These are phyloP conservation scores for Triticum monococcum DNA, from an alignment of 176 grass and related monocot genomes.

Conservation along the genomic window DNA sequence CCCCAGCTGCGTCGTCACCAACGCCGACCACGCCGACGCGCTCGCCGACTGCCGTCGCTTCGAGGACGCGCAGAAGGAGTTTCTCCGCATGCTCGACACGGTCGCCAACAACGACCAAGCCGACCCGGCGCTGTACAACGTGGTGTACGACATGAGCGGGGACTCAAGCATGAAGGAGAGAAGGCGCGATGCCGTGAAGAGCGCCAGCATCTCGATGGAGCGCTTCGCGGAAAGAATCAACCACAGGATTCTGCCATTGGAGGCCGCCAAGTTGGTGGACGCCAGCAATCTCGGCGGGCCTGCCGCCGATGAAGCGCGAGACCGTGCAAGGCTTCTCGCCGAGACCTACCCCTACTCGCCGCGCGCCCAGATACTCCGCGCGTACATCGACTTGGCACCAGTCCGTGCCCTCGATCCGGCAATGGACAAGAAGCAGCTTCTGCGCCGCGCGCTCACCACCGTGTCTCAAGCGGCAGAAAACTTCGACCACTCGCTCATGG, in stretches of 20 bases:
- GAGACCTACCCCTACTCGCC: not conserved
- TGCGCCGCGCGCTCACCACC: not conserved
- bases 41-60: too few relatives aligned
- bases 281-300: not conserved
- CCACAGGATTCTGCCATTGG: not conserved
- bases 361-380: not conserved
- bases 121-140: too few relatives aligned
- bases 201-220: too few relatives aligned
- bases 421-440: not conserved
- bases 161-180: too few relatives aligned
- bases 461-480: not conserved
- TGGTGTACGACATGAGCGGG: too few relatives aligned
- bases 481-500: not conserved
- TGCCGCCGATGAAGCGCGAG: not conserved
- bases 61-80: too few relatives aligned
- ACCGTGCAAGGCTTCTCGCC: not conserved
- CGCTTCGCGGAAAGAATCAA: too few relatives aligned
- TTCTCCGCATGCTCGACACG: too few relatives aligned
- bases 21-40: too few relatives aligned
- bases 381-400: not conserved
- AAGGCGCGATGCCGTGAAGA: too few relatives aligned
- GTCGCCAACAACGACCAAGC: too few relatives aligned
- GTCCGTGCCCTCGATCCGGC: not conserved
- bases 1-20: too few relatives aligned
- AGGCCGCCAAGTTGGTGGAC: not conserved